Conservation (phyloP, 1,284 basidiomycete species). For the Somion occarium region DNA sequence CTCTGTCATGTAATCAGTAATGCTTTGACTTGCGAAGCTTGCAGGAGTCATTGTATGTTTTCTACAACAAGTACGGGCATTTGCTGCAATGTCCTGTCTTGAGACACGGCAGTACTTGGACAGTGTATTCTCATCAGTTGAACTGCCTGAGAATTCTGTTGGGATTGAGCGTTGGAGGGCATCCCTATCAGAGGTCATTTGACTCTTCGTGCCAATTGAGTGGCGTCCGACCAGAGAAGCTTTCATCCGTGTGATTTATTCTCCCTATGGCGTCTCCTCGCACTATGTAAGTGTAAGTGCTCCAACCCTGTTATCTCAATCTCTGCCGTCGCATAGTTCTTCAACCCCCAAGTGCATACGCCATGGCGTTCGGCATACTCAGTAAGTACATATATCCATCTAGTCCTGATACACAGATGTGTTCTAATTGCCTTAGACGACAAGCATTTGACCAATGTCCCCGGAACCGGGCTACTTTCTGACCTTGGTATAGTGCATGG, state of each 20-base stretch:
- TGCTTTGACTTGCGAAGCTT: too few species aligned
- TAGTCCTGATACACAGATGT: not conserved
- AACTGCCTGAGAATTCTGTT: not conserved
- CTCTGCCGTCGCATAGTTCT: too few species aligned
- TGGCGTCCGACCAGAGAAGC: not conserved
- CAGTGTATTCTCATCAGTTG: not conserved
- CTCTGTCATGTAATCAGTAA: too few species aligned
- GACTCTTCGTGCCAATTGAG: not conserved
- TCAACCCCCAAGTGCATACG: too few species aligned
- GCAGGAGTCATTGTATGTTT: too few species aligned
- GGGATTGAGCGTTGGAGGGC: not conserved
- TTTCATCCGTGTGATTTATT: not conserved
- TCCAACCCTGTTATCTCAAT: too few species aligned
- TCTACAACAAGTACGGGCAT: too few species aligned
- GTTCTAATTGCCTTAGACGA: slow-evolving; percentile 25
- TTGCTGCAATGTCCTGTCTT: too few species aligned
- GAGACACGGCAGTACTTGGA: too few species aligned
- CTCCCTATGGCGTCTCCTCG: not conserved
- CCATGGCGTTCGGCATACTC: slow-evolving; percentile 37
- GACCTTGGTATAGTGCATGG: slow-evolving; percentile 35
- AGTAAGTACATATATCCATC: slow-evolving; percentile 23
- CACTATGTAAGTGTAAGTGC: not conserved
- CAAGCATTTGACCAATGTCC: slow-evolving; percentile 30
- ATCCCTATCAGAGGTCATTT: not conserved
- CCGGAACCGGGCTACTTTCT: slow-evolving; percentile 38